These are phyloP conservation scores for Cladobotryum mycophilum DNA, from an alignment of 2,329 filamentous ascomycete genomes.

Conservation along the genomic window DNA sequence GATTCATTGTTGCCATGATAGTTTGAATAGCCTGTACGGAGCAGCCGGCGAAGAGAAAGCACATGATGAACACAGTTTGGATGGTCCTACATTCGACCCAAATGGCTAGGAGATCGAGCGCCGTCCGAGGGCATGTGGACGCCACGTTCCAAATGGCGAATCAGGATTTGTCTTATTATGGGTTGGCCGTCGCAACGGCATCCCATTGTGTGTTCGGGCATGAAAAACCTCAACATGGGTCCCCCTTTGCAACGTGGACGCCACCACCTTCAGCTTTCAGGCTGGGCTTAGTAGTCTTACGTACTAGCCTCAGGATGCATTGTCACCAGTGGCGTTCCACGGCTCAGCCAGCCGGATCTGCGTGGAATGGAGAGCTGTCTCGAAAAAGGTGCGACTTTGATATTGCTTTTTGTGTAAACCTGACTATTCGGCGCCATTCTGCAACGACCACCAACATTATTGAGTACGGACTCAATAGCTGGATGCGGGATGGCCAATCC, in stretches of 20 bases:
- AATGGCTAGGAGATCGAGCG: too few relatives aligned
- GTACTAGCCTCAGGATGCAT: background rate
- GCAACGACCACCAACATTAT: slow-evolving; percentile 1
- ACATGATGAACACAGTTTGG: too few relatives aligned
- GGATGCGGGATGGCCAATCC: slow-evolving; percentile 3
- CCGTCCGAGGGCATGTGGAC: background rate
- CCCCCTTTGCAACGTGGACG: background rate
- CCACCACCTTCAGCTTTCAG: background rate
- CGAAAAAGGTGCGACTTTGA: background rate
- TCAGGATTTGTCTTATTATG: background rate
- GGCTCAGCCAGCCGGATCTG: background rate
- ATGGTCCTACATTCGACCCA: too few relatives aligned
- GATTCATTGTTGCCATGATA: too few relatives aligned
- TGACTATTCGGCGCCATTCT: slow-evolving; percentile 12
- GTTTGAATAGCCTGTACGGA: too few relatives aligned
- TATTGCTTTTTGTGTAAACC: slow-evolving; percentile 1
- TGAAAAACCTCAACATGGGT: background rate
- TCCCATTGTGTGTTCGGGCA: background rate
- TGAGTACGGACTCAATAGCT: slow-evolving; percentile 5
- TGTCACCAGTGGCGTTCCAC: slow-evolving; percentile 2
- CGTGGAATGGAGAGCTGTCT: background rate
- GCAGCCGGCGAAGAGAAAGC: too few relatives aligned
- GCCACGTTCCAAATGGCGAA: background rate
- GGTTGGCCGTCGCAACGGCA: background rate
- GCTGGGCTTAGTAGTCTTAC: too few relatives aligned